Percentiles rank a stretch among this genome's conserved stretches.
These are phyloP conservation scores for Colletotrichum lindemuthianum DNA, from an alignment of 2,329 filamentous ascomycete species.

Conservation along the genomic window DNA sequence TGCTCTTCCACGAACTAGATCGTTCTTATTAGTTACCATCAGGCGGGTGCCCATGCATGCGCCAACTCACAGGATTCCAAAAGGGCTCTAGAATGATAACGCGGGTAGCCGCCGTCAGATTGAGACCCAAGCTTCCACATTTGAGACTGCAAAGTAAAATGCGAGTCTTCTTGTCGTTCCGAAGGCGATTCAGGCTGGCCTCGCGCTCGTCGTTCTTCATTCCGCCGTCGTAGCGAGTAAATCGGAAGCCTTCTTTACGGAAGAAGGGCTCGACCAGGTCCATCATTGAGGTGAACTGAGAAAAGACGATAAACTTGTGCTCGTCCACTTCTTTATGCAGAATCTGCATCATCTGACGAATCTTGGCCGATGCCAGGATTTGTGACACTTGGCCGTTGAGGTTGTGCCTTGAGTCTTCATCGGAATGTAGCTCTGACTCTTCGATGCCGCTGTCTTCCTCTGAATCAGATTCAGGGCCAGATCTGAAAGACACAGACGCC, in stretches of 20 bases:
- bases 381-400: conserved; percentile 55
- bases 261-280: conserved; percentile 96
- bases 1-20: conserved; percentile 93
- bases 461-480: conserved; percentile 42
- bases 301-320: conserved; percentile 99
- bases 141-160: conserved; percentile 93
- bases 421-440: conserved; percentile 54
- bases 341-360: conserved; percentile 84
- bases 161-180: conserved; percentile 78
- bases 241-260: conserved; percentile 76
- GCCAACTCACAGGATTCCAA: conserved; percentile 84
- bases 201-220: conserved; percentile 96
- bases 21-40: neutral
- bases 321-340: conserved; percentile 79
- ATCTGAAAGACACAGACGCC: conserved; percentile 9
- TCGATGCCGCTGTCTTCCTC: conserved; percentile 52
- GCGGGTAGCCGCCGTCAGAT: conserved; percentile 90
- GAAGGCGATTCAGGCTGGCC: conserved; percentile 80
- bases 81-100: conserved; percentile 98
- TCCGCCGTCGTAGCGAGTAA: conserved; percentile 90
- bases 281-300: conserved; percentile 98
- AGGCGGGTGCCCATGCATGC: neutral
- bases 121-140: conserved; percentile 91
- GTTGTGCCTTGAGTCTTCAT: conserved; percentile 48
- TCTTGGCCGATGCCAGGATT: conserved; percentile 85